Conservation (phyloP, 805 yeast genomes). For the Metschnikowia picachoensis region DNA sequence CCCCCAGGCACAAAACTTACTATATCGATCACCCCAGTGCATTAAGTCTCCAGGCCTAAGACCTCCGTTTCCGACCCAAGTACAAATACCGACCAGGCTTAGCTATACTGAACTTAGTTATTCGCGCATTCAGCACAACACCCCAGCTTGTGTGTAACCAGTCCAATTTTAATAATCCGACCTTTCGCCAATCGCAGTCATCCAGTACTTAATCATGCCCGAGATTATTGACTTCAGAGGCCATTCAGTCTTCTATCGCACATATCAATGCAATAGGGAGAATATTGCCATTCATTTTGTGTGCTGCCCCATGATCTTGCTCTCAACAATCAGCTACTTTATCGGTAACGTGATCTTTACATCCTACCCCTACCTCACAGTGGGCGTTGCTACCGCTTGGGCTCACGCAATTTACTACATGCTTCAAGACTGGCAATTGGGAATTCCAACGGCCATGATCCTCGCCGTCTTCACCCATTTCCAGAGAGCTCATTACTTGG, state of each 20-base stretch:
- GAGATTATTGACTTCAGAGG: conserved; percentile 32
- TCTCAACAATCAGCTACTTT: conserved; percentile 46
- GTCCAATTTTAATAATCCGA: no score
- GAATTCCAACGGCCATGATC: conserved; percentile 27
- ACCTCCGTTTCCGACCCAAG: no score
- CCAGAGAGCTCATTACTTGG: conserved; percentile 21
- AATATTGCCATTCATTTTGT: conserved; percentile 75
- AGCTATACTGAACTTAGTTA: no score
- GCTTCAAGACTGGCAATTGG: conserved; percentile 47
- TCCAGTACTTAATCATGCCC: conserved; percentile 21
- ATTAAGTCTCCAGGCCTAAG: no score
- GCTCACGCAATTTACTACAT: conserved; percentile 57
- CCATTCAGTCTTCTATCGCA: conserved; percentile 37
- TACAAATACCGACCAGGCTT: no score
- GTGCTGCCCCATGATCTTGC: conserved; percentile 76
- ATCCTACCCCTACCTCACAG: conserved; percentile 32
- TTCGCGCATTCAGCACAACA: no score
- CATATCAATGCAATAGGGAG: conserved; percentile 35
- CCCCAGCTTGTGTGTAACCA: no score
- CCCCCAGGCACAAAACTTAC: no score
- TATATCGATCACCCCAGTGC: no score
- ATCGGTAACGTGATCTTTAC: conserved; percentile 6
- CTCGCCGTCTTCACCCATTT: conserved; percentile 23
- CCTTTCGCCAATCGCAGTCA: no score
- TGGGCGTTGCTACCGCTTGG: conserved; percentile 45